phyloP scores from a whole-genome alignment of 2,329 filamentous ascomycete species.

The Talaromyces rugulosus region DNA sequence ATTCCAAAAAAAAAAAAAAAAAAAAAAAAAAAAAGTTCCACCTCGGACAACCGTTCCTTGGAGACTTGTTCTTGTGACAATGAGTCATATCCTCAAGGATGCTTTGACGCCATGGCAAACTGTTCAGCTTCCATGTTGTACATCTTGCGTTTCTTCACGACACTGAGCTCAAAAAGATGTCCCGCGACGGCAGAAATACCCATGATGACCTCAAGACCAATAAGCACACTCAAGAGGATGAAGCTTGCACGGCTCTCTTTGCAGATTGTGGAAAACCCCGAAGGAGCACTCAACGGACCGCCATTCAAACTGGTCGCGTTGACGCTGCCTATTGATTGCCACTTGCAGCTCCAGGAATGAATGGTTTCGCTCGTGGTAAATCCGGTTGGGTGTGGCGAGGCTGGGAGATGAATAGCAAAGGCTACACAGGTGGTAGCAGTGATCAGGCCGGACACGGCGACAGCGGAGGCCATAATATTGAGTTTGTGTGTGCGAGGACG shows the following conservation, averaged over 20 bases:
- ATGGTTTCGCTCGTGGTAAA: constrained; percentile 33
- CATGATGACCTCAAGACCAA: constrained; percentile 33
- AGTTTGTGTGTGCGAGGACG: constrained; percentile 31
- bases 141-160: constrained; percentile 22
- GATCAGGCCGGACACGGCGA: constrained; percentile 33
- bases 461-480: constrained; percentile 29
- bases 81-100: not conserved
- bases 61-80: not conserved
- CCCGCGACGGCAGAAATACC: constrained; percentile 26
- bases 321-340: constrained; percentile 22
- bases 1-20: too few relatives aligned
- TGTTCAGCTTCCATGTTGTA: constrained; percentile 5
- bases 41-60: not conserved
- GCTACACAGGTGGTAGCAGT: constrained; percentile 29
- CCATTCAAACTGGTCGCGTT: constrained; percentile 13
- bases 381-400: constrained; percentile 24
- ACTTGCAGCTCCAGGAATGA: constrained; percentile 41
- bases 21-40: too few relatives aligned
- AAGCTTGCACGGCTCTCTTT: constrained; percentile 32
- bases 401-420: constrained; percentile 30
- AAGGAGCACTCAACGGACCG: constrained; percentile 22
- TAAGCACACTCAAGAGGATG: constrained; percentile 29
- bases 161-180: constrained; percentile 27
- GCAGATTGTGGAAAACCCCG: constrained; percentile 36
- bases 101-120: constrained; percentile 11